phyloP scores from a whole-genome alignment of 202 grass and related monocot species.

The Saccharum hybrid region DNA sequence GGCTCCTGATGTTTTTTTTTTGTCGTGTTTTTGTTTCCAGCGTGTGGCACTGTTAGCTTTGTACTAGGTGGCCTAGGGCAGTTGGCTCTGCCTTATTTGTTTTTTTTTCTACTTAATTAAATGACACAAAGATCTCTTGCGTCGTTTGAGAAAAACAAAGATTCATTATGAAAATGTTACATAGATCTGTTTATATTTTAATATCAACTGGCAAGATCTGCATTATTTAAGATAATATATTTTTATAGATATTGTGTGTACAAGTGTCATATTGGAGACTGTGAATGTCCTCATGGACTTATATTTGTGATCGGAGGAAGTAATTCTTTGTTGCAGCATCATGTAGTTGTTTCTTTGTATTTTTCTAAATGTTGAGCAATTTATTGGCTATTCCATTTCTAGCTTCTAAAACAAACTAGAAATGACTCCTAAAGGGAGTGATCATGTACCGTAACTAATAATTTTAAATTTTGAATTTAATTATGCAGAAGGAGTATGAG shows the following conservation, averaged over 20 bases:
- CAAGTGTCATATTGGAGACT: not conserved
- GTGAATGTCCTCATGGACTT: not conserved
- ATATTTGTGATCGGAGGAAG: not conserved
- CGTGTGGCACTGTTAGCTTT: not conserved
- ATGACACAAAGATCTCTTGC: not conserved
- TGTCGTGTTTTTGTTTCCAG: not conserved
- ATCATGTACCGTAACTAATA: not conserved
- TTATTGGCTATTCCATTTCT: not conserved
- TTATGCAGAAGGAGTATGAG: constrained; percentile 55
- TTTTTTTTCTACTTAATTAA: not conserved
- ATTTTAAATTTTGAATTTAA: constrained; percentile 42
- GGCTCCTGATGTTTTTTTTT: not conserved
- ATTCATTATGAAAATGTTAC: not conserved
- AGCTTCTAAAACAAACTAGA: not conserved
- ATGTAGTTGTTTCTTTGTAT: not conserved
- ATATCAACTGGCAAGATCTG: not conserved
- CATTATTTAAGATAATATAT: not conserved
- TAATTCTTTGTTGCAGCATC: not conserved
- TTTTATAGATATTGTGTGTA: not conserved
- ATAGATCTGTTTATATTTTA: not conserved
- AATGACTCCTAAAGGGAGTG: not conserved
- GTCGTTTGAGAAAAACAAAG: not conserved
- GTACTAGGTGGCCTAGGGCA: not conserved
- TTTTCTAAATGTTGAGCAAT: not conserved
- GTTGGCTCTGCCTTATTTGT: not conserved